Evolutionary conservation across 129 eudicot genomes (phyloP), one percentile per base, ranked within the genome.

Genomic region (Oenanthe sinensis): DNA sequence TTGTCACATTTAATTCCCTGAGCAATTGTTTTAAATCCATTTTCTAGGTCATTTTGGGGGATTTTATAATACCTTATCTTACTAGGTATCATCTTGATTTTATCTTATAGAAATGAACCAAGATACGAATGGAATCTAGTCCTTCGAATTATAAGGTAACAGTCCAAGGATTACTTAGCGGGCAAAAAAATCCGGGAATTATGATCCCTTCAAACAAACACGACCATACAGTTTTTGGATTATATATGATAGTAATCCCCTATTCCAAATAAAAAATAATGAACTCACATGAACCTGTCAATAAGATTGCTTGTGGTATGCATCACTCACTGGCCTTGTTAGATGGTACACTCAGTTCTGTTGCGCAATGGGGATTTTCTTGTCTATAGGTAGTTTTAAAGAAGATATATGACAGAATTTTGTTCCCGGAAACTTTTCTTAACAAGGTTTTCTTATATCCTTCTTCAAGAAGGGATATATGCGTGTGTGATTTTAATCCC

Each of bases 271-370:
- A 7, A 6, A n/a, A 69, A 69, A 17, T 19, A 4, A 37, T 17
- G 14, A 58, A 8, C 30, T 20, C 4, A 24, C 33, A 60, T 9
- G 11, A 60, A 60, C 36, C 68, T 82, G 97, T 89, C 28, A 75
- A 85, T 78, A 87, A 91, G 80, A 81, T 91, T 46, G 96, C 91
- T 14, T 94, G 97, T 74, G 98, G 93, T 44, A 88, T 89, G 97
- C 93, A 91, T 13, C 96, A 89, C 77, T 85, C 97, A 20, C 75
- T 89, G 47, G 94, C 84, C 46, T 86, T 91, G 82, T 63, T 88
- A 16, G 82, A 86, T 87, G 97, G 97, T 94, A 77, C 83, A 75
- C 5, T 16, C 30, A 28, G 71, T 30, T 60, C 39, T 67, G 72
- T 36, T 30, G 40, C 19, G 6, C 9, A 16, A 6, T 67, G 39